A percentile compares a stretch with the other conserved stretches of the same genome.
Conservation (phyloP, 768 basidiomycete species). For the Fomitopsis serialis region DNA sequence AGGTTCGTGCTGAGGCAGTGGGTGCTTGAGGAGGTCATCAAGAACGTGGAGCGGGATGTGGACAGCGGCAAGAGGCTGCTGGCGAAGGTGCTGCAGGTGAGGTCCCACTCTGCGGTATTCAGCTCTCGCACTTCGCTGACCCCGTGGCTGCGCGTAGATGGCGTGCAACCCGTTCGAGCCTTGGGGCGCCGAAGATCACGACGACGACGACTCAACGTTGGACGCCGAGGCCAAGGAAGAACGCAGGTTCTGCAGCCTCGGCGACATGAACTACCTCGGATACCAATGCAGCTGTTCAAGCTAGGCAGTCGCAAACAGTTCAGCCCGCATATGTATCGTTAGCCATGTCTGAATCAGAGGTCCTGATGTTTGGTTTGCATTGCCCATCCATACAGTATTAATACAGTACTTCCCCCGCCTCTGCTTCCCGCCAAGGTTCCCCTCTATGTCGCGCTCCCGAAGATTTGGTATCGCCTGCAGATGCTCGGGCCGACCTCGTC, state of each 20-base stretch:
- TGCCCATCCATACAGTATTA: conserved; percentile 1
- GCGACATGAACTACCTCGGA: conserved; percentile 70
- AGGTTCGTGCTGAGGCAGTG: conserved; percentile 93
- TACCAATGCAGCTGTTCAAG: conserved; percentile 95
- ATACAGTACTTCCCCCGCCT: background rate
- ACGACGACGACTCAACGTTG: conserved; percentile 38
- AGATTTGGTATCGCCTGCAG: conserved; percentile 89
- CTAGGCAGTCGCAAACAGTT: conserved; percentile 24
- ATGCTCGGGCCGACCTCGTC: conserved; percentile 92
- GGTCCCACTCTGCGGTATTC: conserved; percentile 29
- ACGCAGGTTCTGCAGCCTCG: conserved; percentile 70
- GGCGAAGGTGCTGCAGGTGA: conserved; percentile 76
- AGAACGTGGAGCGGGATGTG: conserved; percentile 61
- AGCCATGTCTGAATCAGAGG: background rate
- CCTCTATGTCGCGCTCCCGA: conserved; percentile 75
- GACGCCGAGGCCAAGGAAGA: conserved; percentile 63
- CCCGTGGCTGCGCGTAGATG: conserved; percentile 55
- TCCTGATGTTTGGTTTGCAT: background rate
- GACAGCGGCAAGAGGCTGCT: conserved; percentile 61
- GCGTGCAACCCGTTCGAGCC: conserved; percentile 77
- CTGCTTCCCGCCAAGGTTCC: too few relatives aligned
- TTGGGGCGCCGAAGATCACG: conserved; percentile 76
- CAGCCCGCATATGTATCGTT: background rate
- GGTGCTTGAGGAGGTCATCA: conserved; percentile 92
- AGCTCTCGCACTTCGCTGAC: background rate